Base-by-base conservation (phyloP, 139 green algal genomes). In the Chlamydomonas sphaeroides region DNA sequence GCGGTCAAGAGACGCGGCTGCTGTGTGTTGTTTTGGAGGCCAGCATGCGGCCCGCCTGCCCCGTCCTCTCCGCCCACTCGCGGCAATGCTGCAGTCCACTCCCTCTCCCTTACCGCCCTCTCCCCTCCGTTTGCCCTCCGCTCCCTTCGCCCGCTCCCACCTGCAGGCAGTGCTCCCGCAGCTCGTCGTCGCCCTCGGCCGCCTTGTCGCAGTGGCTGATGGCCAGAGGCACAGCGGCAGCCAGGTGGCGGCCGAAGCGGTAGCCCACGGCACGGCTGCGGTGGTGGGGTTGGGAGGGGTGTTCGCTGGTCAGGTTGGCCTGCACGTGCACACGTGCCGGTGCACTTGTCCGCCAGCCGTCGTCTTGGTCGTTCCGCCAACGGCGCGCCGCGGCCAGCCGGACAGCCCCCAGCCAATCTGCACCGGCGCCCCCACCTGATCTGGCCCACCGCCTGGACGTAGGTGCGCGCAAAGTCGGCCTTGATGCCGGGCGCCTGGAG, bases 141-240 rank as follows among this genome's bases (percentile, higher is more conserved):
- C 28, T 17, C 61, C 41, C 25, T 26, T 53, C 33, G 25, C 62
- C 33, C 42, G 21, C 59, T 2, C 74, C 23, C 18, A 93, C 92
- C 91, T 97, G 93, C 89, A 98, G 80, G 79, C 90, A 95, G 77
- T 92, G 72, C 87, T 98, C 96, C 45, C 88, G 78, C 49, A 98
- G 86, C 89, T 98, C 96, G 53, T 97, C 94, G 63, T 98, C 95
- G 0, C 80, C 86, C 78, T 96, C 94, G 39, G 78, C 83, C 11
- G 91, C 90, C 21, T 77, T 62, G 26, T 93, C 63, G 57, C 91
- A 93, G 73, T 94, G 85, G 8, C 63, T 35, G 30, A 97, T 80
- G 33, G 95, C 86, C 66, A 98, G 84, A 23, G 94, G 92, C 39
- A 98, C 82, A 0, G 90, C 91, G 1, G 62, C 56, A 21, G 1